Evolutionary conservation across 805 yeast species (phyloP).

Genomic region (Schwanniomyces occidentalis): DNA sequence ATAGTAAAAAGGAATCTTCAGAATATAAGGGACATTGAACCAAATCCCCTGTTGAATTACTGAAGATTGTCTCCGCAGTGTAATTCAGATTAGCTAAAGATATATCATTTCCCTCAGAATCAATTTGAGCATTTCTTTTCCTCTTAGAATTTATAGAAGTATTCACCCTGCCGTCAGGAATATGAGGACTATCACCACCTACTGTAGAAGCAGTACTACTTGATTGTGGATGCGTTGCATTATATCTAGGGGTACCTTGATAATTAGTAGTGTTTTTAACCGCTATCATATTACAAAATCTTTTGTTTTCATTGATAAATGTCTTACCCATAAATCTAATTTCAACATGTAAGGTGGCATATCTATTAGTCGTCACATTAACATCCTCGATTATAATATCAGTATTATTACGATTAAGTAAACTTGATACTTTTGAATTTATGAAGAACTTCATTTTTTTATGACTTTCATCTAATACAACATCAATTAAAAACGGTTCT

Average conservation of each 20-base stretch:
- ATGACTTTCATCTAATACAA: conserved; percentile 31
- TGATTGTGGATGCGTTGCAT: conserved; percentile 1
- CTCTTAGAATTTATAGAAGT: neutral
- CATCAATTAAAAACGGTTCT: conserved; percentile 33
- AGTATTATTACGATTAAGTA: conserved; percentile 5
- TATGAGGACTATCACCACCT: neutral
- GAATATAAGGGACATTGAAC: conserved; percentile 37
- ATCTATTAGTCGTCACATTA: conserved; percentile 44
- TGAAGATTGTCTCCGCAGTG: conserved; percentile 19
- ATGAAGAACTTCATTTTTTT: conserved; percentile 33
- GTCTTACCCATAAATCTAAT: conserved; percentile 45
- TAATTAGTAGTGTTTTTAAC: conserved; percentile 35
- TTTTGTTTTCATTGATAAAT: conserved; percentile 36
- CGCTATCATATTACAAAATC: conserved; percentile 44
- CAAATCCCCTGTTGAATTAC: conserved; percentile 26
- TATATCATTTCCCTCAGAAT: neutral
- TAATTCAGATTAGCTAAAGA: conserved; percentile 9
- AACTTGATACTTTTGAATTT: conserved; percentile 27
- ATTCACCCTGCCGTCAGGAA: neutral
- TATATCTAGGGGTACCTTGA: conserved; percentile 27
- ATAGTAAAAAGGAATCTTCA: conserved; percentile 36
- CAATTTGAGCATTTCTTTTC: conserved; percentile 1
- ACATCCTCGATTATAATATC: conserved; percentile 40
- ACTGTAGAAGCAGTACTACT: neutral
- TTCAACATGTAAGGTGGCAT: conserved; percentile 49